Base-by-base conservation (phyloP, 2,329 filamentous ascomycete species). In the Fusarium sulawesiense region DNA sequence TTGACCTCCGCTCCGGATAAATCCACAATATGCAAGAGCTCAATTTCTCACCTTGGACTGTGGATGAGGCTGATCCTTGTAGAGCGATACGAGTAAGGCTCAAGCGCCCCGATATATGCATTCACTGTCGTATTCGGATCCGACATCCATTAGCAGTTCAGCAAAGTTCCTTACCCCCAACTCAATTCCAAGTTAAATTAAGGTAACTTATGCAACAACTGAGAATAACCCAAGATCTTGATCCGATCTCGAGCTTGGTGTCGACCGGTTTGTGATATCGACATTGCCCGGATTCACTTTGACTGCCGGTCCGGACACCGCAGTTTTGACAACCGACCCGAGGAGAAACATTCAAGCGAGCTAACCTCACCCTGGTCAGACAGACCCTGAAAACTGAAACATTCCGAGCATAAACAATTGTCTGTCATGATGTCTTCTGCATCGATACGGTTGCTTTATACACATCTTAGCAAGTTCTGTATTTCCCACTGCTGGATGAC, bases 1-100 rank as follows among this genome's bases (percentile, higher is more conserved):
- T 53, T 60, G 60, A 59, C 71, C 70, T 73, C 64, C 60, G 51
- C 66, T 72, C 73, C 73, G 73, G 73, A 61, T 75, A 75, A 75
- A 75, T 75, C 73, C 72, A 72, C 71, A 68, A 70, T 73, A 67
- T 66, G 71, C 67, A 71, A 62, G 66, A 62, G 71, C 74, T 76
- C 72, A 75, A 76, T 76, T 76, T 76, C 73, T 73, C 40, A n/a
- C 20, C 41, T 48, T 55, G 53, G 25, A 56, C 49, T 51, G 64
- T 72, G 68, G 72, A 64, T 56, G 51, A 45, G 11, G 7, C 23
- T 40, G 21, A 73, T 66, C 73, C 73, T 71, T 68, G 71, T 75
- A 75, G 16, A 70, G 25, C 14, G 49, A 66, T 74, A 27, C 21
- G 32, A 23, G 11, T 57, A 50, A n/a, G 45, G 44, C 34, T 62